A percentile compares a stretch with the other conserved stretches of the same genome.
Conservation (phyloP, 768 basidiomycete genomes). For the Hysterangium stoloniferum region DNA sequence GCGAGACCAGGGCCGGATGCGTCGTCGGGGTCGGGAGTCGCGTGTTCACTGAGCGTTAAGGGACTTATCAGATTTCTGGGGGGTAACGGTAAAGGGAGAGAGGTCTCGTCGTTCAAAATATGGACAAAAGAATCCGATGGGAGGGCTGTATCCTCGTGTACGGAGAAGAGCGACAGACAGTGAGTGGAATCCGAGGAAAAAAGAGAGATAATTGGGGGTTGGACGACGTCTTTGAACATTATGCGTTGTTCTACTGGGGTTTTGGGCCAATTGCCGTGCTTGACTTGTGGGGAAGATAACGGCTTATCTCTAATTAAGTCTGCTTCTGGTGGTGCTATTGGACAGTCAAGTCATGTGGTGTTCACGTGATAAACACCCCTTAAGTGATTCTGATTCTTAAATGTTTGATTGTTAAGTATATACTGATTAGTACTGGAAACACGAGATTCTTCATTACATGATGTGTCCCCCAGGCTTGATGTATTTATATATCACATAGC, state of each 20-base stretch:
- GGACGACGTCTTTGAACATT: slow-evolving; percentile 54
- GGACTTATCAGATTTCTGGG: slow-evolving; percentile 41
- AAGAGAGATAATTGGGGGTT: slow-evolving; percentile 58
- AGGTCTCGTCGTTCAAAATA: slow-evolving; percentile 51
- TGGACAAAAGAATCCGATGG: slow-evolving; percentile 59
- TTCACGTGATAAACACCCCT: too few relatives aligned
- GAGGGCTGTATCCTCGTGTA: slow-evolving; percentile 38
- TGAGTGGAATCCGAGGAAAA: slow-evolving; percentile 68
- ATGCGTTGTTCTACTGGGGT: not conserved
- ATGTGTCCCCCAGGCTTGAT: too few relatives aligned
- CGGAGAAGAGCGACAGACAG: slow-evolving; percentile 49
- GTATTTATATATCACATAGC: too few relatives aligned
- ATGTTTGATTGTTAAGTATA: too few relatives aligned
- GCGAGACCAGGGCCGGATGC: slow-evolving; percentile 20
- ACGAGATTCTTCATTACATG: too few relatives aligned
- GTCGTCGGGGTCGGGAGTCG: slow-evolving; percentile 23
- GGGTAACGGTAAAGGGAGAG: slow-evolving; percentile 36
- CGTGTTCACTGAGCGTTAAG: not conserved
- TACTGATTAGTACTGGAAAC: too few relatives aligned
- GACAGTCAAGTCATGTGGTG: too few relatives aligned
- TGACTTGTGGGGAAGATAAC: too few relatives aligned
- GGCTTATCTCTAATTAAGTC: too few relatives aligned
- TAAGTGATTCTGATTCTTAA: too few relatives aligned
- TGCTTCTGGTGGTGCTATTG: too few relatives aligned
- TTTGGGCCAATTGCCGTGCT: too few relatives aligned